Conservation (phyloP, 2,329 filamentous ascomycete species). For the Eutypa lata region DNA sequence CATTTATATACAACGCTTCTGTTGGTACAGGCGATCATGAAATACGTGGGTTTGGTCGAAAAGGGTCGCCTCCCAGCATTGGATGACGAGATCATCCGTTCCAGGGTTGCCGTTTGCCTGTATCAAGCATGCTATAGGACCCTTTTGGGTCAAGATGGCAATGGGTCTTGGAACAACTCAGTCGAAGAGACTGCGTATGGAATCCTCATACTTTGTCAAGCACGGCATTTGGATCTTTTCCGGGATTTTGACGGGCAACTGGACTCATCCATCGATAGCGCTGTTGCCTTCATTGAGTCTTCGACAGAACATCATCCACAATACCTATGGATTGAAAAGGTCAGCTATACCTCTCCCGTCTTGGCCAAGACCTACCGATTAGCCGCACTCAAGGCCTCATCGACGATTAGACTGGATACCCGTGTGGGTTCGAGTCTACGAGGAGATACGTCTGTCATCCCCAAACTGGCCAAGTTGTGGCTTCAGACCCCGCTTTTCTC, state of each 20-base stretch:
- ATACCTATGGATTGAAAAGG: constrained; percentile 6
- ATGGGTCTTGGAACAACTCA: constrained; percentile 7
- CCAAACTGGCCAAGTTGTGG: no score
- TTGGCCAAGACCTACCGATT: neutral
- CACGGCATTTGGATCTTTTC: constrained; percentile 3
- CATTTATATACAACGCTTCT: constrained; percentile 16
- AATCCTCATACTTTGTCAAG: constrained; percentile 4
- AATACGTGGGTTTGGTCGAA: constrained; percentile 11
- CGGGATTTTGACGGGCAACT: neutral
- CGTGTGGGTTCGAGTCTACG: no score
- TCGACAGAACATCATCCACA: neutral
- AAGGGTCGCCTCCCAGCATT: neutral
- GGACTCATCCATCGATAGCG: neutral
- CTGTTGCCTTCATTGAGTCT: neutral
- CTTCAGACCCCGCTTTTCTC: constrained; percentile 8
- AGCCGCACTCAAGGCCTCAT: neutral
- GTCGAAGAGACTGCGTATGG: constrained; percentile 6
- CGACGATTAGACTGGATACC: no score
- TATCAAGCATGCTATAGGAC: constrained; percentile 8
- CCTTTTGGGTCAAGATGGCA: constrained; percentile 1
- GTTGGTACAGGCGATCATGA: constrained; percentile 14
- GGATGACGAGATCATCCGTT: neutral
- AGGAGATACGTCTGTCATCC: no score
- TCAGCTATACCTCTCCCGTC: neutral
- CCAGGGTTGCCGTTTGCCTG: neutral